A percentile compares a stretch with the other conserved stretches of the same genome.
Evolutionary conservation across 2,329 filamentous ascomycete genomes (phyloP).

Genomic region (Parastagonospora avenae): DNA sequence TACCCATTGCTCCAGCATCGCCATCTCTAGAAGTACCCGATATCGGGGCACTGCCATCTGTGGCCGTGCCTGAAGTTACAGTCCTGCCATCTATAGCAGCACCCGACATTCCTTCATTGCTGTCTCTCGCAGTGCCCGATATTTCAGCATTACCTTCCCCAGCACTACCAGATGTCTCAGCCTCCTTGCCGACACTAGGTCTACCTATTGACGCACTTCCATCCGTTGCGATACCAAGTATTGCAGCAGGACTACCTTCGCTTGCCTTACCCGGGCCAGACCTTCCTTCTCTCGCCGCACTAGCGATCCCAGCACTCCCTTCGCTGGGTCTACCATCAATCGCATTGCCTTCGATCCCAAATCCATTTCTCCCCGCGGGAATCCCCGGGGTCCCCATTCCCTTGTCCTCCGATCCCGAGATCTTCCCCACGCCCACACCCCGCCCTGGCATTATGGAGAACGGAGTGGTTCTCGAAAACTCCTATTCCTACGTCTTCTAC

Average conservation of each 20-base stretch:
- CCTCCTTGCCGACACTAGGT: background rate
- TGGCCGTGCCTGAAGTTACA: background rate
- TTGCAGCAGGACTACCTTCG: background rate
- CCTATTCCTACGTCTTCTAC: background rate
- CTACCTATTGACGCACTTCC: background rate
- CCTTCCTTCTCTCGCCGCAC: background rate
- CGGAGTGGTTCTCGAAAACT: background rate
- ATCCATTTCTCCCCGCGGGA: background rate
- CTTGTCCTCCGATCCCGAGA: background rate
- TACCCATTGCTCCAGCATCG: no score
- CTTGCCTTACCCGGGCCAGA: background rate
- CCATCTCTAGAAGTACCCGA: background rate
- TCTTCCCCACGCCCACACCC: background rate
- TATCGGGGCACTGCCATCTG: background rate
- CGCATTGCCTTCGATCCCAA: background rate
- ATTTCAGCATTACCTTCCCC: background rate
- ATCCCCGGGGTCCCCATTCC: background rate
- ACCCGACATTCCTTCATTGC: background rate
- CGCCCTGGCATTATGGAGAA: background rate
- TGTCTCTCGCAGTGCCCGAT: background rate
- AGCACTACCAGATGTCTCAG: background rate
- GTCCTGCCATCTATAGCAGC: background rate
- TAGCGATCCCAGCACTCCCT: background rate
- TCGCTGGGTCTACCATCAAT: background rate
- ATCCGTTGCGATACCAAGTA: background rate